Evolutionary conservation across 148 eudicot genomes (phyloP).

Genomic region (Bassia scoparia): DNA sequence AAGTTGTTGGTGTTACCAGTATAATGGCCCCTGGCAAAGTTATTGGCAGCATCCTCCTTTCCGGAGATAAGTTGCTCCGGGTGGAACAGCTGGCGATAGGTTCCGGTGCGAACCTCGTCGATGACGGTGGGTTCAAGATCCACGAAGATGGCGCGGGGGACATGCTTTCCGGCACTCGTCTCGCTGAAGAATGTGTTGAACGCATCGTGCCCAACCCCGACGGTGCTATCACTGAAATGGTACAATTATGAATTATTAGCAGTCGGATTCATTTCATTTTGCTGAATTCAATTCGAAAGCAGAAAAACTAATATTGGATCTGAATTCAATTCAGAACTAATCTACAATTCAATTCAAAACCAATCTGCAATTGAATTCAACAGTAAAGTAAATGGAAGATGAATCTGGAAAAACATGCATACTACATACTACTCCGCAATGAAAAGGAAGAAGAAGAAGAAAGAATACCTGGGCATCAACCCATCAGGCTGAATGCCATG

Average conservation of each 20-base stretch:
- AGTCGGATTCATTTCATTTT: too few species aligned
- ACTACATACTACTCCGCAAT: too few species aligned
- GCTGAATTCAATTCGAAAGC: too few species aligned
- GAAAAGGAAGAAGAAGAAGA: too few species aligned
- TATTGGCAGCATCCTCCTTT: constrained; percentile 59
- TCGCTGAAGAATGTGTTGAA: constrained; percentile 64
- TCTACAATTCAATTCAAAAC: too few species aligned
- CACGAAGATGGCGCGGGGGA: constrained; percentile 53
- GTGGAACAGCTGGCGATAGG: constrained; percentile 58
- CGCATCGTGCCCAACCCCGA: constrained; percentile 46
- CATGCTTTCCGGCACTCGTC: constrained; percentile 56
- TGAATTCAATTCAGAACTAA: too few species aligned
- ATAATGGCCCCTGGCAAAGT: constrained; percentile 60
- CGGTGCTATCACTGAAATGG: constrained; percentile 36
- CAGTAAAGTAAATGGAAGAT: too few species aligned
- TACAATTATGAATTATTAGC: neutral
- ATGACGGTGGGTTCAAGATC: constrained; percentile 62
- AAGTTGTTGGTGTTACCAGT: constrained; percentile 48
- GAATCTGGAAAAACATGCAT: too few species aligned
- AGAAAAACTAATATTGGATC: too few species aligned
- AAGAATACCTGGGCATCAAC: constrained; percentile 44
- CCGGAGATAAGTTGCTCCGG: constrained; percentile 61
- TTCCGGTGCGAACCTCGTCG: constrained; percentile 48
- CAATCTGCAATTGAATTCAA: too few species aligned
- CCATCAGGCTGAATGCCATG: constrained; percentile 56